Base-by-base conservation (phyloP, 2,329 filamentous ascomycete genomes). In the Hypoxylon sp. region DNA sequence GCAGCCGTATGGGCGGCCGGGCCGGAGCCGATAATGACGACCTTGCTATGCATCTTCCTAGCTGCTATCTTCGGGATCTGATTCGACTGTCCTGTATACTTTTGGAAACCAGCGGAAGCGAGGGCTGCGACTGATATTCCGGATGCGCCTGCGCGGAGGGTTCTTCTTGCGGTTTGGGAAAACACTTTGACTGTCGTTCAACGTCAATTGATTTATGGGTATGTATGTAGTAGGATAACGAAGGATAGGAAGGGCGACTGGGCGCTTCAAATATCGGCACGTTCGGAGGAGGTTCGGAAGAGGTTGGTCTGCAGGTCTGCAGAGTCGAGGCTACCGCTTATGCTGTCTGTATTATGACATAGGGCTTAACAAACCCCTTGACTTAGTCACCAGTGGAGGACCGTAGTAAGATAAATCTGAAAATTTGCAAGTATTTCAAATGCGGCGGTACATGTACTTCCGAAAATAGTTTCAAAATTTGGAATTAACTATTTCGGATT, bases 1-100 rank as follows among this genome's bases (percentile, higher is more conserved):
- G 96, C 96, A 70, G 96, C 96, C 51, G 96, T 99, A 85, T 99
- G 96, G 82, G 94, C 96, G 75, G 94, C 96, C 71, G 96, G 96
- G 85, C 96, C 96, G 70, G 96, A 99, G 85, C 96, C 94, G 83
- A 93, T 92, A 78, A 94, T 94, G 79, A 98, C 92, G 77, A 98
- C 91, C 83, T 95, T 96, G 84, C 88, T 93, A 83, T 98, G 96
- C 91, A 97, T 97, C 79, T 87, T 94, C 80, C 84, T 84, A 48
- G 80, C 80, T 64, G 79, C 77, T 61, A 83, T 77, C 74, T 75
- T 80, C 71, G 79, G 79, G 70, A 81, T 75, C 74, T 80, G 78
- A 60, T 63, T 73, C n/a, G 77, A 70, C 52, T 75, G 70, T 37
- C 70, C 67, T 8, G 77, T 69, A 37, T 83, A 84, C 66, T 81